Base-by-base conservation (phyloP, 2,329 filamentous ascomycete genomes). In the Pestalotiopsis sp. region DNA sequence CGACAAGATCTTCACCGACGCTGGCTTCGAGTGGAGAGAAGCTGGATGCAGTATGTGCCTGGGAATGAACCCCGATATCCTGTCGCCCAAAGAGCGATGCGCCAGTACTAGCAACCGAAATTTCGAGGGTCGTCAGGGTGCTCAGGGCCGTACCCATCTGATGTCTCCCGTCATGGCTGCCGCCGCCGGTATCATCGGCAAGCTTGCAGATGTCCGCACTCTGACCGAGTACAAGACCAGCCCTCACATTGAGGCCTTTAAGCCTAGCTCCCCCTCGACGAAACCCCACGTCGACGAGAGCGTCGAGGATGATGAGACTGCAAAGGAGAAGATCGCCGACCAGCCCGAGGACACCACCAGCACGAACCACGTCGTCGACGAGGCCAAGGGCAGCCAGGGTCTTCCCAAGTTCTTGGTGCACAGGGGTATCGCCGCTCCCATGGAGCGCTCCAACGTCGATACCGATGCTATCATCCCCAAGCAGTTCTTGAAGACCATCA, bases 391-490 rank as follows among this genome's bases (percentile, higher is more conserved):
- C 64, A 81, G 85, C 14, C 83, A 85, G 30, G 94, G 94, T 62
- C 90, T 98, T 70, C 90, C 93, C 71, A 93, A 93, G 77, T 98
- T 98, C 82, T 89, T 88, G 26, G 87, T 89, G 60, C 88, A 97
- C 73, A 95, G 92, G 82, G 96, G 95, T 68, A 91, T 95, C 72
- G 94, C 94, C 1, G 96, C 94, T 11, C 93, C 94, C 2, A 84
- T 99, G 80, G 92, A 97, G 70, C 89, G 92, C 75, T 86, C 92
- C 72, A 99, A 99, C 79, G 90, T 98, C 74, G 96, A 99, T 83
- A 99, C 96, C n/a, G 96, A 99, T 76, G 95, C 95, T 77, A 98
- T 98, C 81, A 99, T 99, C 73, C 96, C 96, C 71, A 99, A 99
- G 83, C 96, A 99, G 80, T 99, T 98, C 84, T 88, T 99, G 71